These are phyloP conservation scores for Didymella lethalis DNA, from an alignment of 2,329 filamentous ascomycete species.

Conservation along the genomic window DNA sequence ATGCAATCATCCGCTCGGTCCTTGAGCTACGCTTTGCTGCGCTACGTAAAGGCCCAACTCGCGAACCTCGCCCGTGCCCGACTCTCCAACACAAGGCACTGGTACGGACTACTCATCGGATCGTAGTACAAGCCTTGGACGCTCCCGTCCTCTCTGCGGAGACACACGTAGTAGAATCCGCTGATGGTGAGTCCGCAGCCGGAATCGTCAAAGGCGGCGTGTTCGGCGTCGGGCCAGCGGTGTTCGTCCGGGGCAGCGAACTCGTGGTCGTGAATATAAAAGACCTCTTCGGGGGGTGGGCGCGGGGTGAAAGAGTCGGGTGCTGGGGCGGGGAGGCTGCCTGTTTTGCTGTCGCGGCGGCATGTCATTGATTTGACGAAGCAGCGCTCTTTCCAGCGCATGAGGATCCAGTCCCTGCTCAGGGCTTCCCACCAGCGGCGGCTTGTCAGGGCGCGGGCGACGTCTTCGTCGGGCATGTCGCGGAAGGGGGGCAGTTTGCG, in stretches of 20 bases:
- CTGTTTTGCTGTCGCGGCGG: slow-evolving; percentile 1
- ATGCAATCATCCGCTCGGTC: no score
- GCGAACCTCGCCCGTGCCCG: slow-evolving; percentile 45
- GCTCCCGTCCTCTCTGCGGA: slow-evolving; percentile 56
- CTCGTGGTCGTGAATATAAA: slow-evolving; percentile 3
- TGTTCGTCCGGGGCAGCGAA: no score
- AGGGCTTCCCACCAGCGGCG: slow-evolving; percentile 49
- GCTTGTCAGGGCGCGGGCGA: slow-evolving; percentile 56
- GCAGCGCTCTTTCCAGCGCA: slow-evolving; percentile 65
- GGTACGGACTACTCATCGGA: slow-evolving; percentile 62
- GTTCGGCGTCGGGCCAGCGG: slow-evolving; percentile 27
- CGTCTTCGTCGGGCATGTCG: slow-evolving; percentile 50
- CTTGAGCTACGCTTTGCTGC: no score
- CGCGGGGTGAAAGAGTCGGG: no score
- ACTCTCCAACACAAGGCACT: slow-evolving; percentile 58
- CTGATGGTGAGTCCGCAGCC: slow-evolving; percentile 60
- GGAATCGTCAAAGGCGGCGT: slow-evolving; percentile 42
- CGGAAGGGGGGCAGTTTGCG: slow-evolving; percentile 57
- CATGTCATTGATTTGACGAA: slow-evolving; percentile 52
- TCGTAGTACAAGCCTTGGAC: slow-evolving; percentile 64
- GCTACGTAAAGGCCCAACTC: slow-evolving; percentile 49
- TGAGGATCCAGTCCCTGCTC: slow-evolving; percentile 60
- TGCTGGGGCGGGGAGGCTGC: no score
- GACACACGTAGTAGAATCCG: slow-evolving; percentile 63
- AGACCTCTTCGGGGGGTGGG: neutral